Percentiles rank a stretch among this genome's conserved stretches.
phyloP scores from a whole-genome alignment of 116 monocot species.

The Phalaenopsis hybrid region DNA sequence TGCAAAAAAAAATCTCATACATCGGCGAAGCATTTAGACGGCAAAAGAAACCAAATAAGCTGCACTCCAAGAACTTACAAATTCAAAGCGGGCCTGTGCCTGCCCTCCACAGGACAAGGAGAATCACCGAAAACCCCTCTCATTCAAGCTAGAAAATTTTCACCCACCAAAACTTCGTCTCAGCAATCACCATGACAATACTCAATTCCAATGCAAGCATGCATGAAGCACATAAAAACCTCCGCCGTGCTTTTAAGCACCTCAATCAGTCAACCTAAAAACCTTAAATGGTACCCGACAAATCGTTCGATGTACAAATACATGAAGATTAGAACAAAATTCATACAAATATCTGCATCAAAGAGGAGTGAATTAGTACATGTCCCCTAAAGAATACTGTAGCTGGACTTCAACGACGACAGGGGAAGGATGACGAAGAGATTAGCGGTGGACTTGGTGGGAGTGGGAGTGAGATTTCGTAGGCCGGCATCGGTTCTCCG shows the following conservation, averaged over 20 bases:
- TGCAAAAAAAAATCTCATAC: not conserved
- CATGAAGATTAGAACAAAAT: not conserved
- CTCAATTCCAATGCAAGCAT: not conserved
- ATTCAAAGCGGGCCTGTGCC: conserved; percentile 10
- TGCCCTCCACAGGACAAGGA: conserved; percentile 14
- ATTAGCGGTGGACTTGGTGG: not conserved
- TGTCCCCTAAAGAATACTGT: not conserved
- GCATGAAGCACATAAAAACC: not conserved
- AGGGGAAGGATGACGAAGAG: not conserved
- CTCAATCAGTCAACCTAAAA: not conserved
- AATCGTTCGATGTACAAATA: not conserved
- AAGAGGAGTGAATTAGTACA: not conserved
- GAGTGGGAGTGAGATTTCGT: not conserved
- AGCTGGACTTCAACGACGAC: not conserved
- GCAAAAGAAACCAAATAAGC: conserved; percentile 15
- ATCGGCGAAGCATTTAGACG: not conserved
- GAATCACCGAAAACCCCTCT: conserved; percentile 14
- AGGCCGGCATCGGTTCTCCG: too few relatives aligned
- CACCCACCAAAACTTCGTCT: not conserved
- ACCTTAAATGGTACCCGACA: not conserved
- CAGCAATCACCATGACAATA: not conserved
- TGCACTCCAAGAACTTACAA: conserved; percentile 16
- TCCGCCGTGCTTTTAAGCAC: not conserved
- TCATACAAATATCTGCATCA: not conserved
- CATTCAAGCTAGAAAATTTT: not conserved